phyloP scores from a whole-genome alignment of 1,284 basidiomycete genomes.

The Polyporus tsugae region DNA sequence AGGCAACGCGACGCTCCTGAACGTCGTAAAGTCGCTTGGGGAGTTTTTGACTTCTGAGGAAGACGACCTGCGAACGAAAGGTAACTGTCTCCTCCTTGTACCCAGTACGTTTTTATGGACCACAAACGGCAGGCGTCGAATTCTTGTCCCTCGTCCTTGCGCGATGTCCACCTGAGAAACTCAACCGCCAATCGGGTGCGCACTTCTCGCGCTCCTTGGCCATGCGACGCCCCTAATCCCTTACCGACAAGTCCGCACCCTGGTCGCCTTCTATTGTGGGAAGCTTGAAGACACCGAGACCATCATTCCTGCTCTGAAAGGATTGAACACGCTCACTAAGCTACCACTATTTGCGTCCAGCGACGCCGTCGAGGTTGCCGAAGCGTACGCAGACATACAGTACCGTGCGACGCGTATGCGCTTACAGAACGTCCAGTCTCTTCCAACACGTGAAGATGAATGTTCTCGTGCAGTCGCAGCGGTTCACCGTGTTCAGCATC shows the following conservation, averaged over 20 bases:
- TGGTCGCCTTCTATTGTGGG: slow-evolving; percentile 84
- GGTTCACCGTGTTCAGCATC: slow-evolving; percentile 85
- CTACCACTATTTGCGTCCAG: slow-evolving; percentile 74
- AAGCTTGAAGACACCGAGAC: slow-evolving; percentile 90
- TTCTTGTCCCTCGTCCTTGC: slow-evolving; percentile 74
- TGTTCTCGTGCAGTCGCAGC: slow-evolving; percentile 82
- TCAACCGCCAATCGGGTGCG: slow-evolving; percentile 87
- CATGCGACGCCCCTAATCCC: slow-evolving; percentile 21
- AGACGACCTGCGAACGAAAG: slow-evolving; percentile 81
- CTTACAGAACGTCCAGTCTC: slow-evolving; percentile 55
- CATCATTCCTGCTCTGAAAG: slow-evolving; percentile 78
- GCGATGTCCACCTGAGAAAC: slow-evolving; percentile 64
- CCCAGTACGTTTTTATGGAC: slow-evolving; percentile 5
- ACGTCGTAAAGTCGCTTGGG: slow-evolving; percentile 88
- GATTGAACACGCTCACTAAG: slow-evolving; percentile 74
- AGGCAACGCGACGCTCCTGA: slow-evolving; percentile 71
- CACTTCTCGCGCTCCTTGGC: slow-evolving; percentile 19
- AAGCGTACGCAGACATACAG: slow-evolving; percentile 61
- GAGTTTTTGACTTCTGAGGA: slow-evolving; percentile 90
- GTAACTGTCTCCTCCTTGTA: slow-evolving; percentile 45
- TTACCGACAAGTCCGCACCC: slow-evolving; percentile 70
- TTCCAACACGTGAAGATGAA: slow-evolving; percentile 86
- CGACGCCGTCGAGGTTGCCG: slow-evolving; percentile 74
- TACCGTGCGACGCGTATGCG: slow-evolving; percentile 1
- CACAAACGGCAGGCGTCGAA: slow-evolving; percentile 67